Base-by-base conservation (phyloP, 257 asterid genomes). In the Plantago elongata region DNA sequence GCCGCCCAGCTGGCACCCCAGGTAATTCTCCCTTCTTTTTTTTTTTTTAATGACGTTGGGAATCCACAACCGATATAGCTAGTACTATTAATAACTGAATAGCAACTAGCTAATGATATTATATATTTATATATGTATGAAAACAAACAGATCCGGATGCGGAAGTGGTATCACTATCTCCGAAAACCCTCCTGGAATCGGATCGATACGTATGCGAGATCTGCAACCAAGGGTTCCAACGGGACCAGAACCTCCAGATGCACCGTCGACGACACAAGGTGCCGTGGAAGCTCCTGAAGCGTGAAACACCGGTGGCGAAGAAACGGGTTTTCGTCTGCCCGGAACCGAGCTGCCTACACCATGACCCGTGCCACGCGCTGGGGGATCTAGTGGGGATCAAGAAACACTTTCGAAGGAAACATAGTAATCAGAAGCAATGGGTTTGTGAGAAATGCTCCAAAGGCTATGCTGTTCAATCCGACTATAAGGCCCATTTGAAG, bases 181-280 rank as follows among this genome's bases (percentile, higher is more conserved):
- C 97, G 0, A 85, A 82, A 60, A 90, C 97, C 18, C 72, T 90
- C 0, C 57, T 90, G 22, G 97, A 90, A 74, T 90, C 95, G 51
- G 95, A 90, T 57, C 79, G 91, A 58, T 90, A 87, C 69, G 92
- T 90, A 11, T 90, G 97, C 30, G 97, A 90, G 96, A 90, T 90
- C 89, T 90, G 97, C 80, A 87, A 80, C 72, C 95, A 88, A 46
- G 96, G 96, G 13, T 90, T 90, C 67, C 98, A 88, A 58, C 80
- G 96, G 1, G 98, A 90, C 69, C 98, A 90, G 74, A 90, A 90
- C 64, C 70, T 90, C 54, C 96, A 90, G 88, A 90, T 90, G 98
- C 98, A 90, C 46, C 60, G 96, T 52, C 75, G 95, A 0, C 30
- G 96, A 50, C 98, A 88, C 57, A 91, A 91, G 61, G 98, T 91